Conservation (phyloP, 1,284 basidiomycete genomes). For the Cryptococcus maquisensis region DNA sequence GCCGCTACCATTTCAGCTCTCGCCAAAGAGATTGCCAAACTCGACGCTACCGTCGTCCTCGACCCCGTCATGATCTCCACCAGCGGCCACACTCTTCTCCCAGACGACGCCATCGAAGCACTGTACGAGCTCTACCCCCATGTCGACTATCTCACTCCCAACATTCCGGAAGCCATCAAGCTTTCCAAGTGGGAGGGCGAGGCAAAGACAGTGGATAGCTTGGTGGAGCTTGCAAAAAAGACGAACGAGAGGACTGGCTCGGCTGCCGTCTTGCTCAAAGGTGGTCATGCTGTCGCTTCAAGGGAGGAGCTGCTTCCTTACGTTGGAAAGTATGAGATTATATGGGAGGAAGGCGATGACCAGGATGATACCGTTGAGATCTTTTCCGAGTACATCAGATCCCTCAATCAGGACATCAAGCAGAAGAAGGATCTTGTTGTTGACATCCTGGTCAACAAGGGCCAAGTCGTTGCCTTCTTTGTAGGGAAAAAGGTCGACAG, state of each 20-base stretch:
- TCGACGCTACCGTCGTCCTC: conserved; percentile 59
- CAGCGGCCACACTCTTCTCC: conserved; percentile 76
- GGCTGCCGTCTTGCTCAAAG: conserved; percentile 72
- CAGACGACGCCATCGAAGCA: conserved; percentile 61
- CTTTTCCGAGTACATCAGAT: conserved; percentile 15
- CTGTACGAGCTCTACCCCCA: conserved; percentile 70
- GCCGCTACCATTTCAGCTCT: conserved; percentile 47
- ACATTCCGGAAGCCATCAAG: conserved; percentile 75
- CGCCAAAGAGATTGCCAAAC: conserved; percentile 30
- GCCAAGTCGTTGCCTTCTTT: conserved; percentile 55
- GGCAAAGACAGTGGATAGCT: conserved; percentile 58
- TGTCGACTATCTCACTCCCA: conserved; percentile 76
- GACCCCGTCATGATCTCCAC: conserved; percentile 94
- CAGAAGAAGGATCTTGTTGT: conserved; percentile 56
- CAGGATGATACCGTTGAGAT: conserved; percentile 27
- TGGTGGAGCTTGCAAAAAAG: conserved; percentile 60
- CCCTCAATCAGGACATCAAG: not conserved
- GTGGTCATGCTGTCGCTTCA: conserved; percentile 66
- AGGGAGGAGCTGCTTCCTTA: conserved; percentile 51
- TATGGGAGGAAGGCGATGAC: conserved; percentile 25
- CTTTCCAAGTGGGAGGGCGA: conserved; percentile 16
- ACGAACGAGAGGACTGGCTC: conserved; percentile 56
- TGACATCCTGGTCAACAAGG: conserved; percentile 61
- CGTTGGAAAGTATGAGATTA: conserved; percentile 10
- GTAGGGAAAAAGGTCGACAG: conserved; percentile 65